These are phyloP conservation scores for Diddensiella santjacobensis DNA, from an alignment of 805 yeast genomes.

Conservation along the genomic window DNA sequence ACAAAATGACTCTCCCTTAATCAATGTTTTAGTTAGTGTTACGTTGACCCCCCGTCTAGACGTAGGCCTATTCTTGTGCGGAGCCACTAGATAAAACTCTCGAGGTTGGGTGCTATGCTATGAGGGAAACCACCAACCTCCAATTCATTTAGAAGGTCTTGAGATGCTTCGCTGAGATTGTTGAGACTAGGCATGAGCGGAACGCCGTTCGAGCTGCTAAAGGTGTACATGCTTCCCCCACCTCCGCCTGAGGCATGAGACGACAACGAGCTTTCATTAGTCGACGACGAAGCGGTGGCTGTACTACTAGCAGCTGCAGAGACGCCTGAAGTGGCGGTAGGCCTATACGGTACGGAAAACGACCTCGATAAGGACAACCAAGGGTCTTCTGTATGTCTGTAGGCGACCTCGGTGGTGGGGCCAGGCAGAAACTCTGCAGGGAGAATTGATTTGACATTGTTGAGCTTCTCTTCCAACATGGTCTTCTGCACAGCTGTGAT, in stretches of 20 bases:
- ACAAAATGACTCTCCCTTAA: neutral
- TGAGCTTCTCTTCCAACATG: slow-evolving; percentile 10
- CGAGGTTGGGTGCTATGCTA: neutral
- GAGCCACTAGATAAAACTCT: neutral
- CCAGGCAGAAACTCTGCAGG: neutral
- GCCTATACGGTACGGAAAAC: neutral
- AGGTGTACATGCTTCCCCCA: neutral
- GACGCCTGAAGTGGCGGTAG: neutral
- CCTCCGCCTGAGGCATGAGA: neutral
- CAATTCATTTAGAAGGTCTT: slow-evolving; percentile 7
- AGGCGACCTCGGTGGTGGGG: neutral
- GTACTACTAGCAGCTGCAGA: too few species aligned
- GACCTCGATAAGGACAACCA: slow-evolving; percentile 10
- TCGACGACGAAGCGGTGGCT: neutral
- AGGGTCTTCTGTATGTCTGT: slow-evolving; percentile 4
- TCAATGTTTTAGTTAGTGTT: neutral
- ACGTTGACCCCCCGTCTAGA: too few species aligned
- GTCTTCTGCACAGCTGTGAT: slow-evolving; percentile 10
- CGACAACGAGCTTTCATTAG: neutral
- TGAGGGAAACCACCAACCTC: slow-evolving; percentile 1
- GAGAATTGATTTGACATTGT: slow-evolving; percentile 1
- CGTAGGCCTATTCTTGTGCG: too few species aligned
- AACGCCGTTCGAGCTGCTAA: neutral
- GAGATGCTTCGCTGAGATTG: slow-evolving; percentile 7
- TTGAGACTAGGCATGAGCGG: slow-evolving; percentile 8